Percentiles rank a stretch among this genome's conserved stretches.
These are phyloP conservation scores for Pugionium cornutum DNA, from an alignment of 345 rosid species.

Conservation along the genomic window DNA sequence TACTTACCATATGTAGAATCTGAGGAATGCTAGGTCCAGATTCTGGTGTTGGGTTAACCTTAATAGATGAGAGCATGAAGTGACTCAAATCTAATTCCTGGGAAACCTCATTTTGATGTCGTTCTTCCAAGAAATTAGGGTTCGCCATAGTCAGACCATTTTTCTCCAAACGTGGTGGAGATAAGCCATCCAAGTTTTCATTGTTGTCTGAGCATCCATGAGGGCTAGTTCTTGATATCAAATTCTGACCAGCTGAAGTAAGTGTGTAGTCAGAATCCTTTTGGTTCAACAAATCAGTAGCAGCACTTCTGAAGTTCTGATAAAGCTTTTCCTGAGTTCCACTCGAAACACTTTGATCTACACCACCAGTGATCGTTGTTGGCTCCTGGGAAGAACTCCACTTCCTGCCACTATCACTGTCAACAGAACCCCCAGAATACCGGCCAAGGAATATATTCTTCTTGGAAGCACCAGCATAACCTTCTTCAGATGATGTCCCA, in stretches of 20 bases:
- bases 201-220: constrained; percentile 52
- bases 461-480: constrained; percentile 62
- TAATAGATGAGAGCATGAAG: constrained; percentile 53
- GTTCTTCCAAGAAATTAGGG: constrained; percentile 46
- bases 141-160: constrained; percentile 50
- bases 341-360: constrained; percentile 53
- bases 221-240: constrained; percentile 42
- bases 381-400: constrained; percentile 85
- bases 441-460: constrained; percentile 74
- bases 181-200: constrained; percentile 53
- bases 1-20: constrained; percentile 84
- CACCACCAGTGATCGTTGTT: constrained; percentile 45
- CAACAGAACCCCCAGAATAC: constrained; percentile 77
- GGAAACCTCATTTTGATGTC: constrained; percentile 45
- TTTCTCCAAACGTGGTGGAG: constrained; percentile 48
- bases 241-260: constrained; percentile 50
- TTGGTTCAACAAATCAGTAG: constrained; percentile 56
- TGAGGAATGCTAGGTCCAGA: constrained; percentile 94
- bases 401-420: constrained; percentile 79
- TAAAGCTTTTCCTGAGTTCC: constrained; percentile 69
- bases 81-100: constrained; percentile 51
- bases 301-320: constrained; percentile 59
- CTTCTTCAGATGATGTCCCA: constrained; percentile 97
- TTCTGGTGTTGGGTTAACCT: constrained; percentile 56
- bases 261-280: constrained; percentile 51